Conservation (phyloP, 192 early-diverging fungal species). For the Coemansia interrupta region DNA sequence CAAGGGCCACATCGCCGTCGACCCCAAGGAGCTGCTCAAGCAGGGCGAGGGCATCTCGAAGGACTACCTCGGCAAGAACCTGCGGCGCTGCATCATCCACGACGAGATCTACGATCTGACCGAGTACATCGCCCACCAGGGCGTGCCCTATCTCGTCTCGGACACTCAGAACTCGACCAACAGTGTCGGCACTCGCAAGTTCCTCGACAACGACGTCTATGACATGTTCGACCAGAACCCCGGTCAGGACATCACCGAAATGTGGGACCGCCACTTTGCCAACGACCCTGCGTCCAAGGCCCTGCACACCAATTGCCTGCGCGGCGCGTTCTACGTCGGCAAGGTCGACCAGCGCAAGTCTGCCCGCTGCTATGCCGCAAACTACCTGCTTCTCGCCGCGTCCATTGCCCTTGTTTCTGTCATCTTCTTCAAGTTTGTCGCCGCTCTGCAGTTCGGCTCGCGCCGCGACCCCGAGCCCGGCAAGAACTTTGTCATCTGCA, state of each 20-base stretch:
- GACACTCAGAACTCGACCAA: constrained; percentile 40
- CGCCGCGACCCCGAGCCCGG: constrained; percentile 75
- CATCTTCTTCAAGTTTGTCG: constrained; percentile 91
- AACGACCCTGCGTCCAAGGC: constrained; percentile 40
- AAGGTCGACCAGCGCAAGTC: constrained; percentile 81
- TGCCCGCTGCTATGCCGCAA: constrained; percentile 71
- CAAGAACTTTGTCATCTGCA: constrained; percentile 88
- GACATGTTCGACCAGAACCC: constrained; percentile 63
- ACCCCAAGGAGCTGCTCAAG: constrained; percentile 56
- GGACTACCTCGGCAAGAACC: constrained; percentile 28
- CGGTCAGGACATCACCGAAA: constrained; percentile 61
- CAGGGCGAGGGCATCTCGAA: constrained; percentile 52
- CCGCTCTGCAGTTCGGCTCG: constrained; percentile 83
- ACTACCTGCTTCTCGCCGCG: constrained; percentile 78
- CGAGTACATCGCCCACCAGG: constrained; percentile 56
- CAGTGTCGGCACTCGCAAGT: constrained; percentile 45
- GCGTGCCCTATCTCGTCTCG: constrained; percentile 48
- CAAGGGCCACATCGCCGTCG: constrained; percentile 64
- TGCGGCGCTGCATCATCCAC: constrained; percentile 65
- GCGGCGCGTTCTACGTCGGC: constrained; percentile 81
- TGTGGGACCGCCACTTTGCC: constrained; percentile 59
- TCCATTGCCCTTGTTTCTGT: constrained; percentile 79
- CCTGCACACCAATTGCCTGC: constrained; percentile 69
- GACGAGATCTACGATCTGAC: constrained; percentile 72
- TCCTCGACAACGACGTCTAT: constrained; percentile 60